These are phyloP conservation scores for Pythium monospermum DNA, from an alignment of 352 stramenopile genomes.

Conservation along the genomic window DNA sequence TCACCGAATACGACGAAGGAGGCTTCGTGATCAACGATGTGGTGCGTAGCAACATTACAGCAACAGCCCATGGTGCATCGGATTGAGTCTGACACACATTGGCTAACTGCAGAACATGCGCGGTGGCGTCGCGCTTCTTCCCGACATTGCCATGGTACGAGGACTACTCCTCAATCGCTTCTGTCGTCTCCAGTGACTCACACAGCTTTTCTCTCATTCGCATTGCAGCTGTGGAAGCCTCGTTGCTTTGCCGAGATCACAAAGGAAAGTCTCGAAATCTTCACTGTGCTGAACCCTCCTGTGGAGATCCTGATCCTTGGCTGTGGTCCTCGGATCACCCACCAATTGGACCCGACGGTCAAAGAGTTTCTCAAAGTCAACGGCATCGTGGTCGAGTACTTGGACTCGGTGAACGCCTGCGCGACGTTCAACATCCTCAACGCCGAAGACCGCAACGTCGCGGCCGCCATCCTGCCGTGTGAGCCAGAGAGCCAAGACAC, in stretches of 20 bases:
- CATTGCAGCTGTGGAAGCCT: slow-evolving; percentile 69
- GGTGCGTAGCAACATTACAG: slow-evolving; percentile 30
- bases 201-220: too few relatives aligned
- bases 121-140: slow-evolving; percentile 60
- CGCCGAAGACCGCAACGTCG: slow-evolving; percentile 81
- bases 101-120: slow-evolving; percentile 78
- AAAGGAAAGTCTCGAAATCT: slow-evolving; percentile 65
- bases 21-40: slow-evolving; percentile 83
- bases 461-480: slow-evolving; percentile 68
- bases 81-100: too few relatives aligned
- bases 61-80: too few relatives aligned
- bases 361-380: slow-evolving; percentile 78
- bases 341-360: slow-evolving; percentile 47
- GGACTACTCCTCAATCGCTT: too few relatives aligned
- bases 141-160: slow-evolving; percentile 79
- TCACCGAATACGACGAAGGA: slow-evolving; percentile 82
- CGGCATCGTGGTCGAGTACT: slow-evolving; percentile 82
- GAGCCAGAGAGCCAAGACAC: too few relatives aligned
- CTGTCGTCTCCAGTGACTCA: too few relatives aligned
- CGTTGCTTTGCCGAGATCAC: slow-evolving; percentile 75
- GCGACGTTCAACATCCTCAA: slow-evolving; percentile 92
- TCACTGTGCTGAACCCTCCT: slow-evolving; percentile 70
- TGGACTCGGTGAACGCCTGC: slow-evolving; percentile 79
- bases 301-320: slow-evolving; percentile 84
- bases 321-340: slow-evolving; percentile 59